These are phyloP conservation scores for Leishmania amazonensis DNA, from an alignment of 208 protist species.

Conservation along the genomic window DNA sequence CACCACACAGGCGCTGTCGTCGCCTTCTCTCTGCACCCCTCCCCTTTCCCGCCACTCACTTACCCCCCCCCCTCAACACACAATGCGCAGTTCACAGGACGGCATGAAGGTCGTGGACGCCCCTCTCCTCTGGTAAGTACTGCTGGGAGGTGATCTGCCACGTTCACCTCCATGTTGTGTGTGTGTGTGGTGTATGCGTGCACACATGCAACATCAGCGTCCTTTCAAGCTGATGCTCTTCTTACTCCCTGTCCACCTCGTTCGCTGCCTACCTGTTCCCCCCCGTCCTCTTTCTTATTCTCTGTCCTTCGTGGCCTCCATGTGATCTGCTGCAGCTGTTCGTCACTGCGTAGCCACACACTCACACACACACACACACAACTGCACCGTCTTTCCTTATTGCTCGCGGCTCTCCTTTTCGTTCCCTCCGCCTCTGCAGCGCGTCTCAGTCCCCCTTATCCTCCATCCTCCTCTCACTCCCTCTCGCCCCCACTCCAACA, in stretches of 20 bases:
- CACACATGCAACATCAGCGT: not conserved
- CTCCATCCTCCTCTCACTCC: not conserved
- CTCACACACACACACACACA: not conserved
- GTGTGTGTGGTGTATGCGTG: not conserved
- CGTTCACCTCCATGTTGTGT: not conserved
- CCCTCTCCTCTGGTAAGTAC: not conserved
- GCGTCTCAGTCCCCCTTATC: not conserved
- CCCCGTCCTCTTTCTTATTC: not conserved
- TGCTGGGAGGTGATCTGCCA: not conserved
- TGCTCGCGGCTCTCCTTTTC: not conserved
- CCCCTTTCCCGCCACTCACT: not conserved
- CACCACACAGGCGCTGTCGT: not conserved
- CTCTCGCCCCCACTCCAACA: not conserved
- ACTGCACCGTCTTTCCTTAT: not conserved
- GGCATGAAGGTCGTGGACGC: not conserved
- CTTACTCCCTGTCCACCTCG: not conserved
- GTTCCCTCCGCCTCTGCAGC: not conserved
- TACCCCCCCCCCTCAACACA: not conserved
- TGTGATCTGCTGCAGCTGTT: not conserved
- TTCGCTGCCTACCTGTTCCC: not conserved
- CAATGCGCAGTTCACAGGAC: not conserved
- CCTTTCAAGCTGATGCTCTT: not conserved
- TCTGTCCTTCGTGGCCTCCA: not conserved
- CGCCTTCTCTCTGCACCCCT: not conserved
- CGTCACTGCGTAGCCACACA: not conserved